phyloP scores from a whole-genome alignment of 2,329 filamentous ascomycete genomes.

The Clarireedia sp. region DNA sequence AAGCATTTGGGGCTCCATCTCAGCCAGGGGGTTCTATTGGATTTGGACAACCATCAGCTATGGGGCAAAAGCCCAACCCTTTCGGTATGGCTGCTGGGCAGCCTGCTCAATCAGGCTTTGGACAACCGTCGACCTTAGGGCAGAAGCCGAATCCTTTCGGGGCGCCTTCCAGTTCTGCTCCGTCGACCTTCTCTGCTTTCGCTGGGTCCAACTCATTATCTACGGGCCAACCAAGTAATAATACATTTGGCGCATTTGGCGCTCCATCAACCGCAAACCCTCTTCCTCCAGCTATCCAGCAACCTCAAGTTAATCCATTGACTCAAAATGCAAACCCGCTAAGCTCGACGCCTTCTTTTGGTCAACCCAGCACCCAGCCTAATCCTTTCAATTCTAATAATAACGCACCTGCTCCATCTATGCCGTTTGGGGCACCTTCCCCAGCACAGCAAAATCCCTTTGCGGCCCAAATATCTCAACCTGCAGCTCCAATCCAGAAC shows the following conservation, averaged over 20 bases:
- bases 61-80: conserved; percentile 29
- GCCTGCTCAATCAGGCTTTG: conserved; percentile 29
- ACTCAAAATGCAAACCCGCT: conserved; percentile 1
- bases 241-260: conserved; percentile 9
- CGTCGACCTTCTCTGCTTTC: conserved; percentile 6
- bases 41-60: conserved; percentile 33
- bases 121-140: conserved; percentile 32
- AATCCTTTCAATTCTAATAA: conserved; percentile 3
- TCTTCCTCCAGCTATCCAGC: neutral
- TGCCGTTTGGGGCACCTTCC: conserved; percentile 35
- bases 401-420: conserved; percentile 18
- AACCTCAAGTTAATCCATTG: neutral
- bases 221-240: neutral
- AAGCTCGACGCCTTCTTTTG: conserved; percentile 26
- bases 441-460: conserved; percentile 9
- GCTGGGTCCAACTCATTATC: neutral
- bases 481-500: neutral
- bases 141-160: conserved; percentile 30
- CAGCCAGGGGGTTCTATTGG: conserved; percentile 27
- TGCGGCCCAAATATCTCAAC: conserved; percentile 1
- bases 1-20: conserved; percentile 11
- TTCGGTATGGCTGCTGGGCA: conserved; percentile 15
- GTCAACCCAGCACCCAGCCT: conserved; percentile 34
- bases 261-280: neutral
- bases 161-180: conserved; percentile 14